Percentiles rank a stretch among this genome's conserved stretches.
These are phyloP conservation scores for Botrytis fabae DNA, from an alignment of 2,329 filamentous ascomycete genomes.

Conservation along the genomic window DNA sequence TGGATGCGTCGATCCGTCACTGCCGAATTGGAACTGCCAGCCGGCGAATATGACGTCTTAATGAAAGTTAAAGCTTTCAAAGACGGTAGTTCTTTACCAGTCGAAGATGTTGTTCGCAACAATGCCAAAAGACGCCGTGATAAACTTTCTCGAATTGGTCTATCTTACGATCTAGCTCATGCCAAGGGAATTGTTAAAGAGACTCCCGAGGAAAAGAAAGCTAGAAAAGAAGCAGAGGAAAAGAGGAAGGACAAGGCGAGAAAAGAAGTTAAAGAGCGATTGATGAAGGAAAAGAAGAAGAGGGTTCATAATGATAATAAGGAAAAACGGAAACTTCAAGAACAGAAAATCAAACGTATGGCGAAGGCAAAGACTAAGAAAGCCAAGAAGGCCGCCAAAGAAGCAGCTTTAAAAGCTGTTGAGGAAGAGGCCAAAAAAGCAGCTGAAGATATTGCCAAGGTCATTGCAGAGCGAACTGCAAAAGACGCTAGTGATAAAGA, in stretches of 20 bases:
- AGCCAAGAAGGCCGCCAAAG: slow-evolving; percentile 23
- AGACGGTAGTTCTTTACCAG: slow-evolving; percentile 44
- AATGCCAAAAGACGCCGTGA: slow-evolving; percentile 45
- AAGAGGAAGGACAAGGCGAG: slow-evolving; percentile 45
- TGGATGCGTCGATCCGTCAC: slow-evolving; percentile 58
- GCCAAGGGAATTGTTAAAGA: slow-evolving; percentile 56
- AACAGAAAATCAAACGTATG: slow-evolving; percentile 23
- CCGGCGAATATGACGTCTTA: slow-evolving; percentile 58
- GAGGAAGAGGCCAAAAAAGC: slow-evolving; percentile 22
- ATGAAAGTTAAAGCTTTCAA: slow-evolving; percentile 55
- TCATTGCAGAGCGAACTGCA: background rate
- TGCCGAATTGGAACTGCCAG: slow-evolving; percentile 57
- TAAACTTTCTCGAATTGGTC: slow-evolving; percentile 60
- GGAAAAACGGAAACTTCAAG: slow-evolving; percentile 25
- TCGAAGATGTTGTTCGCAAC: slow-evolving; percentile 48
- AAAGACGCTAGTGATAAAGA: background rate
- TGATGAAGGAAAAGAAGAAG: slow-evolving; percentile 37
- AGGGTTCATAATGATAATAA: slow-evolving; percentile 27
- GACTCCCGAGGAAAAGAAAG: slow-evolving; percentile 45
- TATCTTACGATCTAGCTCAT: slow-evolving; percentile 61
- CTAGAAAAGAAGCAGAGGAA: slow-evolving; percentile 48
- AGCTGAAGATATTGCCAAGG: background rate
- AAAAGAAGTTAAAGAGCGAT: slow-evolving; percentile 43
- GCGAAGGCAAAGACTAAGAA: slow-evolving; percentile 27
- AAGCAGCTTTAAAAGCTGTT: slow-evolving; percentile 25